phyloP scores from a whole-genome alignment of 2,329 filamentous ascomycete genomes.

The Bipolaris sorokiniana region DNA sequence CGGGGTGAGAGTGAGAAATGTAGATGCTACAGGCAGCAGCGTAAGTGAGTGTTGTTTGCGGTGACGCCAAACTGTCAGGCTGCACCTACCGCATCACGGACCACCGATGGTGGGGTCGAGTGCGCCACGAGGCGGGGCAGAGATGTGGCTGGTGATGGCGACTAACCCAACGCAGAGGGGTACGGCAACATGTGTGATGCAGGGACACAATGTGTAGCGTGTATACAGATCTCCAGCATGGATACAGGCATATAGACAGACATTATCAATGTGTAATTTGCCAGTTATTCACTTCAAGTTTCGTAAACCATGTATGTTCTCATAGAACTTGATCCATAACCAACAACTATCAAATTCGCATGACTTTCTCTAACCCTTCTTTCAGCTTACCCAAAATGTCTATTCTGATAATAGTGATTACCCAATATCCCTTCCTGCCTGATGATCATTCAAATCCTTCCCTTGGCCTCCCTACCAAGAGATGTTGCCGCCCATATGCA shows the following conservation, averaged over 20 bases:
- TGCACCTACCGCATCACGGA: conserved; percentile 13
- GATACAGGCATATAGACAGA: not conserved
- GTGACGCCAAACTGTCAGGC: conserved; percentile 10
- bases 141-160: conserved; percentile 6
- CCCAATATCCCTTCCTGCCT: not conserved
- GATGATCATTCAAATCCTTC: not conserved
- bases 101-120: conserved; percentile 10
- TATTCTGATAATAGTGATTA: not conserved
- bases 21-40: conserved; percentile 10
- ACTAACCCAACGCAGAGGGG: not conserved
- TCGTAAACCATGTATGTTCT: not conserved
- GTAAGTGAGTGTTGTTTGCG: conserved; percentile 4
- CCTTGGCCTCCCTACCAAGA: not conserved
- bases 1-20: not conserved
- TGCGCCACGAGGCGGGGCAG: conserved; percentile 17
- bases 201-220: not conserved
- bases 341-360: not conserved
- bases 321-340: not conserved
- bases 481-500: not conserved
- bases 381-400: not conserved
- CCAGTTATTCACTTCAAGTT: not conserved
- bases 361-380: not conserved
- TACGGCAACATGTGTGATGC: not conserved
- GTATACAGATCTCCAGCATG: conserved; percentile 1
- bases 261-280: too few species aligned